Evolutionary conservation across 306 rosid genomes (phyloP), one percentile per base, ranked within the genome.

Genomic region (Clitoria ternatea): DNA sequence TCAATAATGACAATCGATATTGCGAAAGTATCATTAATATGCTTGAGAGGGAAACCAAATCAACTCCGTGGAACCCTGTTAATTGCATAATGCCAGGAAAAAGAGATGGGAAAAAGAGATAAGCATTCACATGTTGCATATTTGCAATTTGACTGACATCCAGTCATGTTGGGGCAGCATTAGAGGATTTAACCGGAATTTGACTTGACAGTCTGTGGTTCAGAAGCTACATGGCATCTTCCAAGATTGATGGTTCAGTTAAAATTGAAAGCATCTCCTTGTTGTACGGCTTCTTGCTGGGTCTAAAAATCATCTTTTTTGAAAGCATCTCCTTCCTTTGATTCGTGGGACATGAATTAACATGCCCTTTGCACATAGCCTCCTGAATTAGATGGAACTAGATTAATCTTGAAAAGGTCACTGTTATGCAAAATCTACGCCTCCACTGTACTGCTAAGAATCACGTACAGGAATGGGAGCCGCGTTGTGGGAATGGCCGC

Each of bases 281-380:
- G 77, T 70, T 66, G 61, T 47, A 50, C 54, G 36, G 66, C 87
- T 55, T 82, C 20, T 77, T 80, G 97, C 85, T 85, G 95, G 87
- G 96, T 80, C 85, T 80, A 75, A 83, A 85, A 84, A 81, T 76
- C 68, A 80, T 81, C 78, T 81, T 78, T 84, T 87, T 73, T 86
- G 82, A 80, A n/a, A 80, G 87, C 89, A 74, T 84, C 85, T n/a
- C n/a, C n/a, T n/a, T n/a, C n/a, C n/a, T n/a, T n/a, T n/a, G n/a
- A n/a, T n/a, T n/a, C n/a, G n/a, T n/a, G n/a, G n/a, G n/a, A n/a
- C n/a, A n/a, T n/a, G n/a, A n/a, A n/a, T n/a, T n/a, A n/a, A n/a
- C n/a, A n/a, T n/a, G n/a, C n/a, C n/a, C n/a, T n/a, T n/a, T n/a
- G n/a, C n/a, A n/a, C n/a, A n/a, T n/a, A n/a, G n/a, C n/a, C n/a